phyloP scores from a whole-genome alignment of 225 moss, liverwort and hornwort species.

The Straminergon stramineum region DNA sequence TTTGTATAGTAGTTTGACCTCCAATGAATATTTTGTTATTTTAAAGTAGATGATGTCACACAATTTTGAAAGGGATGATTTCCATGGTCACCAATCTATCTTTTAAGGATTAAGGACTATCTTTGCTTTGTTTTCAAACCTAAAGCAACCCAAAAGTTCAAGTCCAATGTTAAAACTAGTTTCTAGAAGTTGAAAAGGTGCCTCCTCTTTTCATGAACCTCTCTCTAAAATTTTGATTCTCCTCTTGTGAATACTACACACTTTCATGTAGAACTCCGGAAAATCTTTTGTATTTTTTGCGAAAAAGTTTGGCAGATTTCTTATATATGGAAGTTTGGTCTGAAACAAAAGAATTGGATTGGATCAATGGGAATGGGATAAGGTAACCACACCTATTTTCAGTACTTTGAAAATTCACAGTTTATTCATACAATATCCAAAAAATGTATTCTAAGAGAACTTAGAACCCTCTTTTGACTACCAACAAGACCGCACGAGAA shows the following conservation, averaged over 20 bases:
- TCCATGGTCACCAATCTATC: no score
- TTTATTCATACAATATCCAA: neutral
- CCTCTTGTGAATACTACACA: neutral
- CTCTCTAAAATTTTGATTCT: neutral
- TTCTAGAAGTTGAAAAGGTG: accelerated
- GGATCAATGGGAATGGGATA: neutral
- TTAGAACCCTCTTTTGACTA: accelerated
- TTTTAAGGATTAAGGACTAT: neutral
- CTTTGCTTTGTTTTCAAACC: neutral
- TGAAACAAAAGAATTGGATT: accelerated
- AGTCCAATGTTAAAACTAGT: neutral
- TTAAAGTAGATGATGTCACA: no score
- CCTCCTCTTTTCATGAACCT: accelerated
- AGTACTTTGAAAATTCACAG: neutral
- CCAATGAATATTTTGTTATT: no score
- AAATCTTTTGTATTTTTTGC: accelerated
- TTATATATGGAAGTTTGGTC: accelerated
- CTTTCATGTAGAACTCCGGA: accelerated
- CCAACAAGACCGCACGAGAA: accelerated
- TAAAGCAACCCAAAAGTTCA: neutral
- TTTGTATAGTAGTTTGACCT: no score
- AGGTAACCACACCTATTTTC: no score
- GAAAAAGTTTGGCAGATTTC: accelerated
- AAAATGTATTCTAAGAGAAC: neutral
- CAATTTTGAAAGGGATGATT: no score